phyloP scores from a whole-genome alignment of 371 early-diverging fungal species.

The Mortierella sp. region DNA sequence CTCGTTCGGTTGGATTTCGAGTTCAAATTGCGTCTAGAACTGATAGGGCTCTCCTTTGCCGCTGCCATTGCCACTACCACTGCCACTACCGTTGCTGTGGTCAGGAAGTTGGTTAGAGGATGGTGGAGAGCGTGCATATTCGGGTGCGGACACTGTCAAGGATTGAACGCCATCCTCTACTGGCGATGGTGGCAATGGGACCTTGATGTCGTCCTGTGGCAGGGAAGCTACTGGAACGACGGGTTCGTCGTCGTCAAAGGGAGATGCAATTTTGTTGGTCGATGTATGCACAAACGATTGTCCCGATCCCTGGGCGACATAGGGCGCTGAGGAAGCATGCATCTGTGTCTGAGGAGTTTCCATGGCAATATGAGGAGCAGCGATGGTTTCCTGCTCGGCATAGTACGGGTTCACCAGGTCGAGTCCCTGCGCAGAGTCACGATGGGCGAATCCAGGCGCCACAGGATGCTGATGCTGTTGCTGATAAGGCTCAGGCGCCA shows the following conservation, averaged over 20 bases:
- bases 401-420: conserved; percentile 39
- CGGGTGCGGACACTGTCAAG: background rate
- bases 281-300: conserved; percentile 43
- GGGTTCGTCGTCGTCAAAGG: conserved; percentile 39
- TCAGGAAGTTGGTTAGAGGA: background rate
- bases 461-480: conserved; percentile 15
- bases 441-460: conserved; percentile 39
- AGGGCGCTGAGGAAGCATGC: background rate
- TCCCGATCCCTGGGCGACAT: conserved; percentile 6
- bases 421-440: conserved; percentile 26
- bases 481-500: conserved; percentile 3
- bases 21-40: background rate
- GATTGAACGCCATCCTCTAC: conserved; percentile 3
- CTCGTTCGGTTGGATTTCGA: too few species aligned
- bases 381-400: conserved; percentile 22
- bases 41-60: background rate
- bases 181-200: conserved; percentile 19
- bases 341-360: background rate
- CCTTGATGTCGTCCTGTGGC: conserved; percentile 14
- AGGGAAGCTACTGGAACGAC: background rate
- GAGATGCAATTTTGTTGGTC: conserved; percentile 34
- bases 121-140: background rate
- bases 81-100: background rate
- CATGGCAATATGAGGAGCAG: background rate
- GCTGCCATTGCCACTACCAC: background rate